Percentiles rank a stretch among this genome's conserved stretches.
Conservation (phyloP, 164 flowering plant species). For the Cinnamomum chago region DNA sequence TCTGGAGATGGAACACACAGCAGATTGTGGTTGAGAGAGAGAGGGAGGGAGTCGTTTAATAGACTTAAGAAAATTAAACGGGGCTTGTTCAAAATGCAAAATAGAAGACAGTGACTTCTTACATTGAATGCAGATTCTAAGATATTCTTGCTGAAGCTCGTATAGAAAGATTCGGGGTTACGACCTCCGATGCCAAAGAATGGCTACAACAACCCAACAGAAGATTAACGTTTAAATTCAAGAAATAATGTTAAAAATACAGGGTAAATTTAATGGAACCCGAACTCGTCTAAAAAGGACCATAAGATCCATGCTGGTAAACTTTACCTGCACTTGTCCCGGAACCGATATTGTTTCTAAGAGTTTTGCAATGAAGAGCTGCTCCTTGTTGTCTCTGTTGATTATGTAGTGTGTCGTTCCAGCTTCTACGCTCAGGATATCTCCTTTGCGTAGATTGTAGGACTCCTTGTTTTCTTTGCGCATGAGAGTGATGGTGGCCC, state of each 20-base stretch:
- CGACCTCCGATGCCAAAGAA: conserved; percentile 48
- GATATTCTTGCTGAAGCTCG: conserved; percentile 50
- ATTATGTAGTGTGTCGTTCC: conserved; percentile 13
- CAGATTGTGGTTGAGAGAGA: neutral
- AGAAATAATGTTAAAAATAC: neutral
- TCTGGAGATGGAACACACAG: conserved; percentile 21
- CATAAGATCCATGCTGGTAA: neutral
- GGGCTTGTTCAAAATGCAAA: too few relatives aligned
- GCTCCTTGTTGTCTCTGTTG: conserved; percentile 16
- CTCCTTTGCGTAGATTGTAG: conserved; percentile 17
- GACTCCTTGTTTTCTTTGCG: conserved; percentile 11
- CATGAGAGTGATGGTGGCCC: conserved; percentile 11
- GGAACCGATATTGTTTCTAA: conserved; percentile 13
- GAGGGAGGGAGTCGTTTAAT: neutral
- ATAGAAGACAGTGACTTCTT: too few relatives aligned
- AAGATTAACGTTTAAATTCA: too few relatives aligned
- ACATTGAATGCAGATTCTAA: conserved; percentile 68
- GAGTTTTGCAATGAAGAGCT: conserved; percentile 15
- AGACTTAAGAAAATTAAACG: too few relatives aligned
- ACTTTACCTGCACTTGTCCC: conserved; percentile 10
- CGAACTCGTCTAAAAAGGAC: too few relatives aligned
- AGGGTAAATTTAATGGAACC: neutral
- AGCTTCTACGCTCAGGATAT: conserved; percentile 15
- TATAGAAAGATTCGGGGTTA: conserved; percentile 50
- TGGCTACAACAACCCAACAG: conserved; percentile 30